Conservation (phyloP, 2,329 filamentous ascomycete genomes). For the Exophiala calicioides region DNA sequence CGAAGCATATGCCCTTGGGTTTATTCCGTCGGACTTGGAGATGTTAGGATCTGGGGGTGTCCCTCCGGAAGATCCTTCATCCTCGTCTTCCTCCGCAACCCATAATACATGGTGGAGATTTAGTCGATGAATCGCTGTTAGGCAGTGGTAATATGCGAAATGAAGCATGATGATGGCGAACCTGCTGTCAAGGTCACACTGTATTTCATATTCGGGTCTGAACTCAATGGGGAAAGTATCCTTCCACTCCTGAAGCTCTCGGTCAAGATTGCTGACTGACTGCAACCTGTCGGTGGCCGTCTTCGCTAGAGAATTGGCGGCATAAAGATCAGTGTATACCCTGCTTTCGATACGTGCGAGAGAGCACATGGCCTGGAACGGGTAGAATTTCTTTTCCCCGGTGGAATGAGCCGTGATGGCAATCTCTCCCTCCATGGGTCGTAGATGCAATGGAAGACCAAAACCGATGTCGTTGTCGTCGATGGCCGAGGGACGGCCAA, state of each 20-base stretch:
- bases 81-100: no score
- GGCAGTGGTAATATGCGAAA: conserved; percentile 16
- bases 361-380: conserved; percentile 11
- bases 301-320: conserved; percentile 4
- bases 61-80: no score
- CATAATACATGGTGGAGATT: conserved; percentile 19
- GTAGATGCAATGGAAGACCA: neutral
- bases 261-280: conserved; percentile 17
- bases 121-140: conserved; percentile 13
- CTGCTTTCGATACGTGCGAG: conserved; percentile 15
- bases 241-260: conserved; percentile 23
- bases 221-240: conserved; percentile 10
- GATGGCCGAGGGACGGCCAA: conserved; percentile 16
- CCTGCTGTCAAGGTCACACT: conserved; percentile 6
- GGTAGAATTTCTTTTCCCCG: conserved; percentile 11
- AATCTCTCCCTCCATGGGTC: conserved; percentile 1
- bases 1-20: conserved; percentile 2
- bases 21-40: neutral
- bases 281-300: conserved; percentile 12
- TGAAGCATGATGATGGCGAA: conserved; percentile 14
- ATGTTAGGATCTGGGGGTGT: neutral
- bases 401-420: conserved; percentile 1
- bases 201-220: conserved; percentile 14
- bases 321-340: conserved; percentile 13
- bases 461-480: conserved; percentile 16